These are phyloP conservation scores for Tetracladium setigerum DNA, from an alignment of 495 filamentous ascomycete species.

Conservation along the genomic window DNA sequence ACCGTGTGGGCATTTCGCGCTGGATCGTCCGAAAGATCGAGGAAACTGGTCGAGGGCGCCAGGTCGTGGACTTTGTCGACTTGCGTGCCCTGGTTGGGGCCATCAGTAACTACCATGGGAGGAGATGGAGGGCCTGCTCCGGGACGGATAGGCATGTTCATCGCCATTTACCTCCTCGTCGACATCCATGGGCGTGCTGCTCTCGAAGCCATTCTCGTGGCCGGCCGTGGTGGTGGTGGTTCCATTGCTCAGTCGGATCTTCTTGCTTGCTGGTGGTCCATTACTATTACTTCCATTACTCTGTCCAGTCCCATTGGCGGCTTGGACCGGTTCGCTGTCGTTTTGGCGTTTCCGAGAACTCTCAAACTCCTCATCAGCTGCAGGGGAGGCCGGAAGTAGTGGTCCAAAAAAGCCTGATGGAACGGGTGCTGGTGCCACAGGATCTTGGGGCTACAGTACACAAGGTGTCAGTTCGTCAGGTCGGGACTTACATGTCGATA, in stretches of 20 bases:
- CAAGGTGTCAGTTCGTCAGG: constrained; percentile 6
- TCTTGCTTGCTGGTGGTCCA: constrained; percentile 45
- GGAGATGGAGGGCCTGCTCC: constrained; percentile 45
- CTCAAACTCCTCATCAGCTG: constrained; percentile 31
- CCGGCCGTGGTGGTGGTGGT: no score
- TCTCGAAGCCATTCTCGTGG: constrained; percentile 52
- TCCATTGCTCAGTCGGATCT: constrained; percentile 49
- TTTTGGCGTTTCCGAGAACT: constrained; percentile 42
- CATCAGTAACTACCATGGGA: constrained; percentile 48
- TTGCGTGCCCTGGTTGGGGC: constrained; percentile 65
- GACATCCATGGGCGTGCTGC: constrained; percentile 54
- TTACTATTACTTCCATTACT: no score
- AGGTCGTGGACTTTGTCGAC: constrained; percentile 59
- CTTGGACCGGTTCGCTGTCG: constrained; percentile 36
- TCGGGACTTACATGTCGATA: background rate
- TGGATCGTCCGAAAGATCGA: constrained; percentile 52
- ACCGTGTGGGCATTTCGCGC: constrained; percentile 32
- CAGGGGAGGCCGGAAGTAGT: constrained; percentile 7
- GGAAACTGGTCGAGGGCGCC: constrained; percentile 54
- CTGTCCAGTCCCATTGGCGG: no score
- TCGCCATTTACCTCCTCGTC: constrained; percentile 40
- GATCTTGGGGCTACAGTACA: constrained; percentile 5
- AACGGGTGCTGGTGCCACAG: constrained; percentile 3
- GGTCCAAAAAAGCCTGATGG: constrained; percentile 20
- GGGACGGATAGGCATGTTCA: constrained; percentile 49